Base-by-base conservation (phyloP, 345 rosid species). In the Salix viminalis region DNA sequence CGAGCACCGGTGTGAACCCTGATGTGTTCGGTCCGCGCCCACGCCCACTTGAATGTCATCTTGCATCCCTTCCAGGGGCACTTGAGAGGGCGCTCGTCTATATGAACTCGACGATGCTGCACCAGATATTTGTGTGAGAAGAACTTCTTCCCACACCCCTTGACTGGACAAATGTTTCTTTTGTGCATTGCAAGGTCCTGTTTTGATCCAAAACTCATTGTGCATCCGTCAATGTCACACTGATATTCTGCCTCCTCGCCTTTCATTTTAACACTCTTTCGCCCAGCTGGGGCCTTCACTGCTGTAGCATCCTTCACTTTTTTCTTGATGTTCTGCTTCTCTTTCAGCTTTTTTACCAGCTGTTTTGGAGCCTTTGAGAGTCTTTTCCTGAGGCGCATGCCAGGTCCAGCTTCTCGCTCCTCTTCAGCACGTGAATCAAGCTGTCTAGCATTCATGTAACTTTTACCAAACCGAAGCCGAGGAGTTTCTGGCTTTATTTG, bases 11-110 rank as follows among this genome's bases (percentile, higher is more conserved):
- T 96, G 90, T 96, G 99, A 79, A 93, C 99, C 86, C 99, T 86
- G 7, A 92, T 85, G 79, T 96, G 99, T 79, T 96, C 98, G 0
- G 99, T 96, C 36, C 98, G 80, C 11, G 99, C 97, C 99, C 99
- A 96, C 24, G 98, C 97, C 98, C 98, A 96, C 85, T 96, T 96
- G 84, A 96, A 96, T 30, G 97, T 82, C 98, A 93, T 93, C 86
- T 91, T 91, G 83, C 99, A 96, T 42, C 99, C 97, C 70, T 91
- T 96, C 99, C 99, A 96, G 0, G 99, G 99, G 79, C 99, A 96
- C 85, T 96, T 93, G 26, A 96, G 91, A n/a, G 99, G 98, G 36
- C 99, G 93, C 34, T 93, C 99, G 42, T 93, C 97, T 32, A 78
- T 42, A 74, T 96, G 99, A 74, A 96, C 98, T 54, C 97, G 84